phyloP scores from a whole-genome alignment of 164 flowering plant species.

The Umbellularia californica region DNA sequence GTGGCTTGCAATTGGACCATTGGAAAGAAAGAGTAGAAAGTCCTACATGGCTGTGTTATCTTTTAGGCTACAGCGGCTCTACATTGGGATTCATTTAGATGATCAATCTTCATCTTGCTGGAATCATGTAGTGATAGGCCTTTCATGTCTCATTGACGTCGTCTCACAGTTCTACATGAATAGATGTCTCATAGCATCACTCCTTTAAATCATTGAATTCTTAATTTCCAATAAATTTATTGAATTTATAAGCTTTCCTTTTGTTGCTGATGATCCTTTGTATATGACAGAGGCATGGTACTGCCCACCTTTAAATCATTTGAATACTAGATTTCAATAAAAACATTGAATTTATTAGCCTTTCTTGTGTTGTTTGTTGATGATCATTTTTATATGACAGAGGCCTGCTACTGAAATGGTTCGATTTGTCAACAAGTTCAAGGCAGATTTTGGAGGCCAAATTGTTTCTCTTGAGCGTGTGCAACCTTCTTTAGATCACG shows the following conservation, averaged over 20 bases:
- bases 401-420: constrained; percentile 82
- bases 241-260: neutral
- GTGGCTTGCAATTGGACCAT: neutral
- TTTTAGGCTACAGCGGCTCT: neutral
- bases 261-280: neutral
- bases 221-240: neutral
- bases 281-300: neutral
- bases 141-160: neutral
- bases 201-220: neutral
- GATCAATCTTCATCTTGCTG: neutral
- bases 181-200: neutral
- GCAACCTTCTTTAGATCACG: constrained; percentile 93
- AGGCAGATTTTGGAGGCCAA: constrained; percentile 95
- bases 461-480: constrained; percentile 86
- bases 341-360: neutral
- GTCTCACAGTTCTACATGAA: neutral
- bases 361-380: neutral
- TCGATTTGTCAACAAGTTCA: constrained; percentile 86
- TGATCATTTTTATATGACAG: constrained; percentile 25
- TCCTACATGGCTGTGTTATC: neutral
- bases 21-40: neutral
- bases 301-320: neutral
- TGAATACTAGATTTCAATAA: neutral
- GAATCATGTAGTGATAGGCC: neutral
- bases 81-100: neutral